Base-by-base conservation (phyloP, 371 early-diverging fungal genomes). In the Apophysomyces variabilis region DNA sequence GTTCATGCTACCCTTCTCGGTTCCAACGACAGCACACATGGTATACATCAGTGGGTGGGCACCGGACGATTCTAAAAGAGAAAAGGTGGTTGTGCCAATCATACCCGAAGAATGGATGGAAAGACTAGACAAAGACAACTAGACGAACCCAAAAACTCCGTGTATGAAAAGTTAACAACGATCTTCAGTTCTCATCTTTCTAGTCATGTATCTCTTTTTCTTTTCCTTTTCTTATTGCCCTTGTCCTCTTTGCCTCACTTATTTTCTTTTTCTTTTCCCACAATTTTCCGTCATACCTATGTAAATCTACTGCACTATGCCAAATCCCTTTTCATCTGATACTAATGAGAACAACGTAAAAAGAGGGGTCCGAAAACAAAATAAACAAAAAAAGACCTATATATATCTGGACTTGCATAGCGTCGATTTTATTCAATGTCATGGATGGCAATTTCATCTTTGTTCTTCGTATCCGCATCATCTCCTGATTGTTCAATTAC, bases 61-160 rank as follows among this genome's bases (percentile, higher is more conserved):
- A 35, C 36, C 64, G 11, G 41, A 38, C 36, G 32, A 38, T 12
- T 11, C 57, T 50, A 63, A 63, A 38, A 16, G 56, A 56, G 64
- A 63, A 61, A 36, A 65, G 65, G 21, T 50, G 16, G 54, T 50
- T 50, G 69, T 75, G 7, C 85, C 85, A 41, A 63, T 76, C 38
- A 78, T 85, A 44, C 79, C 83, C 41, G 82, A 85, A 62, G 71
- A 76, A 32, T 85, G 81, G 82, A 75, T 85, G 78, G 78, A 80
- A 41, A 79, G 71, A 56, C 71, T 85, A 21, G 85, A 85, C 45
- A 58, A 65, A 47, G 60, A 41, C 41, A 62, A 62, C 37, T 69
- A 65, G 69, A 58, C 56, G 26, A 35, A 35, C 38, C 65, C 7
- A 64, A 64, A 32, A 41, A 61, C 16, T 36, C 32, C 26, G 60